phyloP scores from a whole-genome alignment of 1,284 basidiomycete genomes.

The Afroboletus lepidellus region DNA sequence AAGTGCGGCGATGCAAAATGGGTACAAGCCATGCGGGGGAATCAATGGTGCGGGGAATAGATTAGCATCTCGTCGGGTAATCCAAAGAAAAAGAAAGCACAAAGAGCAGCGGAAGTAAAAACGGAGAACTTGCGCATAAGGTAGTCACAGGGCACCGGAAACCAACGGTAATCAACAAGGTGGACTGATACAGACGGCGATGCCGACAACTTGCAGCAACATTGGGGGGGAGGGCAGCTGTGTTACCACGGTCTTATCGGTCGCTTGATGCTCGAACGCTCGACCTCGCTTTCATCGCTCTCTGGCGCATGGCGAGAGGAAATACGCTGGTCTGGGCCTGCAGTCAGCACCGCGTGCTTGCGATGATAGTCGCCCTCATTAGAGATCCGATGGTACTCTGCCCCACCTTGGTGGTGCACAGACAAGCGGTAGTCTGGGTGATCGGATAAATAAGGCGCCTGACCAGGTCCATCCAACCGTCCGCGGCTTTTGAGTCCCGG shows the following conservation, averaged over 20 bases:
- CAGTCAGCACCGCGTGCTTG: slow-evolving; percentile 17
- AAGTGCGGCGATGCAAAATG: slow-evolving; percentile 11
- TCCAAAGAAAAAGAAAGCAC: slow-evolving; percentile 10
- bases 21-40: slow-evolving; percentile 19
- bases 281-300: slow-evolving; percentile 31
- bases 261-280: slow-evolving; percentile 19
- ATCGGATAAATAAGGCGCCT: slow-evolving; percentile 12
- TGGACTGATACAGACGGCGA: not conserved
- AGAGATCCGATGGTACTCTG: slow-evolving; percentile 17
- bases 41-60: slow-evolving; percentile 22
- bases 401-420: slow-evolving; percentile 6
- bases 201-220: not conserved
- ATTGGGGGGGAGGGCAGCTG: not conserved
- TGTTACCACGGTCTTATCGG: slow-evolving; percentile 38
- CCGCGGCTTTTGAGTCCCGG: slow-evolving; percentile 17
- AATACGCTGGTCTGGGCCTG: slow-evolving; percentile 18
- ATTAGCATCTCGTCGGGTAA: slow-evolving; percentile 13
- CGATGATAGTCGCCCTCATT: slow-evolving; percentile 9
- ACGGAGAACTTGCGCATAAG: not conserved
- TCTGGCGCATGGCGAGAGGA: slow-evolving; percentile 20
- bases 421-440: slow-evolving; percentile 18
- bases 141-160: not conserved
- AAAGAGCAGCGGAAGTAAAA: not conserved
- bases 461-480: slow-evolving; percentile 15
- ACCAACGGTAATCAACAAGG: not conserved